Base-by-base conservation (phyloP, 305 asterid species). In the Fraxinus xanthoxyloides region DNA sequence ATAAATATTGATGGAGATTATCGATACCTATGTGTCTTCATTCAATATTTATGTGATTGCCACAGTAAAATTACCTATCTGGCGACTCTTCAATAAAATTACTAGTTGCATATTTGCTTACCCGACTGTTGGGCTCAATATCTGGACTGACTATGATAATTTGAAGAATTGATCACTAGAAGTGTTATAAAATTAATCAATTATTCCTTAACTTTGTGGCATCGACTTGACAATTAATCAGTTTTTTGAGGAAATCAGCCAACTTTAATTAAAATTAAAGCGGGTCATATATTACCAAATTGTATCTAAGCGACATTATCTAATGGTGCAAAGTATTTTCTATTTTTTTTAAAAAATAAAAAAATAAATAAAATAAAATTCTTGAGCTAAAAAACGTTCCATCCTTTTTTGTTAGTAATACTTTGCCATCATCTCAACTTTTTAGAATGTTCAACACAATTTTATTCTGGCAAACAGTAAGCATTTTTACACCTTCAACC, bases 401-500 rank as follows among this genome's bases (percentile, higher is more conserved):
- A 24, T 63, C 72, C 9, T 10, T 63, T 24, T 63, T 63, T 24
- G 31, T 63, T 63, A 24, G 32, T 63, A 63, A 63, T 63, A 24
- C 72, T 21, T 63, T 63, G 28, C 17, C 72, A 63, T 63, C 72
- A 21, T 24, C 72, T 63, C 32, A 63, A 24, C 72, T 2, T 63
- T 63, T 63, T 63, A 63, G 72, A 63, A 12, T 24, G 15, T 21
- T 63, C 31, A 63, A 24, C 34, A 63, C 6, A 63, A 63, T 24
- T 24, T 24, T 56, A 63, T 63, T 9, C 72, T 23, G 72, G 34
- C 12, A 59, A 59, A 59, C n/a, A 26, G 19, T 65, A 65, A 24
- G n/a, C 17, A 26, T 10, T 26, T 48, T 67, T 90, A 80, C 85
- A 95, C 99, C 98, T 96, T 96, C 89, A 96, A 88, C 48, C 98